Conservation (phyloP, 2,329 filamentous ascomycete genomes). For the Alternaria burnsii region DNA sequence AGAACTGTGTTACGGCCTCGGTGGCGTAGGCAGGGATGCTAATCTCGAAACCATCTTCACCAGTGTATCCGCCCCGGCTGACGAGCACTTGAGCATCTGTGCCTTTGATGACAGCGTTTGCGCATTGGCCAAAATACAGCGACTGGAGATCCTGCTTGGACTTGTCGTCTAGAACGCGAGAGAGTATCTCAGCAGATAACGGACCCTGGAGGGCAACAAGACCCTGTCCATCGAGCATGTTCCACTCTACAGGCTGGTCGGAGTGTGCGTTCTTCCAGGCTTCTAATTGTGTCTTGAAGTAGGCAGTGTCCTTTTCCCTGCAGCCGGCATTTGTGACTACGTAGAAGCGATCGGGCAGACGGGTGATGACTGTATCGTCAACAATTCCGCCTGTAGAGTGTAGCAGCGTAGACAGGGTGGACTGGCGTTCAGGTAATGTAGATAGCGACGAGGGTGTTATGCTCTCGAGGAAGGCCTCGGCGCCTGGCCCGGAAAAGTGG, state of each 20-base stretch:
- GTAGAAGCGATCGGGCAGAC: slow-evolving; percentile 75
- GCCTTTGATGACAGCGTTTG: slow-evolving; percentile 69
- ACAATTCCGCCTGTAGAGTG: slow-evolving; percentile 86
- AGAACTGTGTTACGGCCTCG: slow-evolving; percentile 70
- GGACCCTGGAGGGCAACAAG: slow-evolving; percentile 92
- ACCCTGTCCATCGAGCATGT: slow-evolving; percentile 75
- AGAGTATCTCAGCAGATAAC: slow-evolving; percentile 73
- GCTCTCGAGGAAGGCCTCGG: slow-evolving; percentile 80
- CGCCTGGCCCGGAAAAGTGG: slow-evolving; percentile 80
- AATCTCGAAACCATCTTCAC: slow-evolving; percentile 98
- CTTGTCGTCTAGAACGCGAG: slow-evolving; percentile 65
- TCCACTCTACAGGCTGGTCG: slow-evolving; percentile 67
- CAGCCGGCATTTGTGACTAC: slow-evolving; percentile 96
- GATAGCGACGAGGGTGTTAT: slow-evolving; percentile 81
- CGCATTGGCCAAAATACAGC: slow-evolving; percentile 83
- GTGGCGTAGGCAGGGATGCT: slow-evolving; percentile 76
- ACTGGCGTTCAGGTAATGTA: slow-evolving; percentile 71
- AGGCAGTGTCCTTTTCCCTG: slow-evolving; percentile 84
- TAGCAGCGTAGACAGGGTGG: slow-evolving; percentile 84
- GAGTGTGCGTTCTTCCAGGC: slow-evolving; percentile 52
- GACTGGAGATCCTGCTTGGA: slow-evolving; percentile 56
- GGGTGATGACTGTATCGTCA: slow-evolving; percentile 91
- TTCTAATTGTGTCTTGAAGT: slow-evolving; percentile 74
- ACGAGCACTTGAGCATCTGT: slow-evolving; percentile 71
- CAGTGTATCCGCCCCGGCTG: slow-evolving; percentile 92